Evolutionary conservation across 83 land plant species (phyloP), one percentile per base, ranked within the genome.

Genomic region (Picea mariana): DNA sequence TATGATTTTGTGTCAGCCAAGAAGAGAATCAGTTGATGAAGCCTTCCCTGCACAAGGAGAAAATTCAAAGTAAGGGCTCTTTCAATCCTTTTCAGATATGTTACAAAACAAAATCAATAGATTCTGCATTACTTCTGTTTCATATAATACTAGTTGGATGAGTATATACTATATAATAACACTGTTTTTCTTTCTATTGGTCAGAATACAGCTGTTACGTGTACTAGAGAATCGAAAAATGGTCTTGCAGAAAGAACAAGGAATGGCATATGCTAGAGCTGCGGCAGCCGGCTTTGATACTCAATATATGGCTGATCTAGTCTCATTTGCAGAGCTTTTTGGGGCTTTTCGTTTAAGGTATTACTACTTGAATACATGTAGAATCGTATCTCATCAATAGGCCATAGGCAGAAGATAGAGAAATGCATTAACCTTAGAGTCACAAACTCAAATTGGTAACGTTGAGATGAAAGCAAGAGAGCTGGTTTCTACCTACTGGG

Each of bases 261-360:
- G 94, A 76, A 92, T 92, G 95, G 91, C 91, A 66, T 92, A 85
- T 82, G 93, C 93, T 24, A 87, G 91, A 49, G 88, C 95, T 21
- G 60, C 84, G 49, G 93, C 86, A 9, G 89, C 87, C 5, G 95
- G 95, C 47, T 92, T 83, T 84, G 88, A 88, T 44, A 82, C 69
- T 20, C 93, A 84, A n/a, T 16, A 83, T 47, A 67, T 92, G 38
- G 82, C 82, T 67, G 91, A 91, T 82, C 89, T 92, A 38, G 75
- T 91, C 42, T 67, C 83, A 44, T 92, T 92, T 85, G 76, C 91
- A 42, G 93, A 91, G 68, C 60, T 81, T 81, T 92, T 92, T 89
- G 95, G 95, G 17, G 95, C 93, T 80, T 75, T 82, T 13, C 93
- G 93, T 20, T 86, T 92, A 82, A 91, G 94, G 94, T 85, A 84